Evolutionary conservation across 768 basidiomycete genomes (phyloP).

Genomic region (Collybia nuda): DNA sequence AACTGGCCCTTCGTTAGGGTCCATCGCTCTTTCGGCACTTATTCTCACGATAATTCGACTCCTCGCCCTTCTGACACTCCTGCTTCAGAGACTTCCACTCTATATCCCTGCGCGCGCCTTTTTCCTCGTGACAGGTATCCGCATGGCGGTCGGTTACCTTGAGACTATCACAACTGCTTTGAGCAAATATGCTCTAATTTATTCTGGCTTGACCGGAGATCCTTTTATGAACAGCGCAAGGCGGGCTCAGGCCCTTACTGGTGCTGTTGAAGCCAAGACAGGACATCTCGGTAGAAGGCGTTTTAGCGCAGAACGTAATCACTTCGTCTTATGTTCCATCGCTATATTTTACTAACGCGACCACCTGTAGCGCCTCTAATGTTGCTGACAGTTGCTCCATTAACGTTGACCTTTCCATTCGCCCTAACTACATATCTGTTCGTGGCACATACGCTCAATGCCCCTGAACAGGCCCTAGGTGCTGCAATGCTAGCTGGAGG

Average conservation of each 20-base stretch:
- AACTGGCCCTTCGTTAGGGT: conserved; percentile 79
- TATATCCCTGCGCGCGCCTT: conserved; percentile 47
- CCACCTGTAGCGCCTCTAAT: conserved; percentile 55
- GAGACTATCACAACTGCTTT: conserved; percentile 54
- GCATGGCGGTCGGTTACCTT: conserved; percentile 51
- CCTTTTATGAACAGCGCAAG: conserved; percentile 59
- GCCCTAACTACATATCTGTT: conserved; percentile 84
- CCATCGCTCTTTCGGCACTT: conserved; percentile 73
- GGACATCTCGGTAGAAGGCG: conserved; percentile 41
- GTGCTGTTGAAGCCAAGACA: conserved; percentile 26
- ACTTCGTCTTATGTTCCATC: conserved; percentile 6
- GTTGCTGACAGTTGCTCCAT: conserved; percentile 72
- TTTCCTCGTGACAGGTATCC: conserved; percentile 43
- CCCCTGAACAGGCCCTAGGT: conserved; percentile 71
- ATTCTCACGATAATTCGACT: conserved; percentile 72
- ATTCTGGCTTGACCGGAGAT: conserved; percentile 75
- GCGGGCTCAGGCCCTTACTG: conserved; percentile 46
- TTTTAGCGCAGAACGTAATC: conserved; percentile 61
- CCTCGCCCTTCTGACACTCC: conserved; percentile 46
- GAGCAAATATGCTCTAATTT: conserved; percentile 64
- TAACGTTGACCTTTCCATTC: conserved; percentile 80
- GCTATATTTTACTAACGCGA: neutral
- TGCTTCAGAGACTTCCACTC: conserved; percentile 56
- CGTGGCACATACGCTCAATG: conserved; percentile 75
- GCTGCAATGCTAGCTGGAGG: conserved; percentile 77